Base-by-base conservation (phyloP, 495 filamentous ascomycete genomes). In the Podospora australis region DNA sequence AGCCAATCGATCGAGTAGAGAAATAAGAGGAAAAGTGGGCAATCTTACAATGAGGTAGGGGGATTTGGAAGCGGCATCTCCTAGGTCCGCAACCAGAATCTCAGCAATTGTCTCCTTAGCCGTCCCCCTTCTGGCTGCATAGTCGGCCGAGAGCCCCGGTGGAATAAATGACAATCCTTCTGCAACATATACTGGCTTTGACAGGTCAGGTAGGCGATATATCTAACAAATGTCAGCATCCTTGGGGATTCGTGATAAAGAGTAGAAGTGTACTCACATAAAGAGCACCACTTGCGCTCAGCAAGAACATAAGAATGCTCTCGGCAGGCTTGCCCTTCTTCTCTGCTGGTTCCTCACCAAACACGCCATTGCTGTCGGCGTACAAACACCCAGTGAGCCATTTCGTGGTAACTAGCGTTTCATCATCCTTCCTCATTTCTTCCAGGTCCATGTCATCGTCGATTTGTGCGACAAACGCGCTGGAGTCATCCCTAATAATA, bases 371-470 rank as follows among this genome's bases (percentile, higher is more conserved):
- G 32, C 68, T 76, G 48, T 90, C 87, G 26, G 70, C 71, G 61
- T 94, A 96, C 2, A 97, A 67, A 61, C 83, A 91, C 28, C 82
- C 87, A 6, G 85, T 85, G 17, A 81, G 69, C 86, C 90, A 97
- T 63, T 84, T 85, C 14, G 70, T 79, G 3, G 66, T 64, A 7
- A 78, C 53, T 4, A 80, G 66, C 2, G 58, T 51, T 20, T 73
- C 66, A 25, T 84, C 80, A 30, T 71, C 65, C 44, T 77, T 68
- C 25, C 84, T 77, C 2, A 94, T 59, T 58, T 95, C 88, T 56
- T 96, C 92, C 21, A 99, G 68, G 44, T 97, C 92, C 17, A 88
- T 82, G 57, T 75, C 82, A 23, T 78, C 79, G 62, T 91, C 87
- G 16, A 84, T 82, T 60, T 84, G 75, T 17, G 89, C 80, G 22